A percentile compares a stretch with the other conserved stretches of the same genome.
phyloP scores from a whole-genome alignment of 805 yeast genomes.

The Saccharomycopsis sp. region DNA sequence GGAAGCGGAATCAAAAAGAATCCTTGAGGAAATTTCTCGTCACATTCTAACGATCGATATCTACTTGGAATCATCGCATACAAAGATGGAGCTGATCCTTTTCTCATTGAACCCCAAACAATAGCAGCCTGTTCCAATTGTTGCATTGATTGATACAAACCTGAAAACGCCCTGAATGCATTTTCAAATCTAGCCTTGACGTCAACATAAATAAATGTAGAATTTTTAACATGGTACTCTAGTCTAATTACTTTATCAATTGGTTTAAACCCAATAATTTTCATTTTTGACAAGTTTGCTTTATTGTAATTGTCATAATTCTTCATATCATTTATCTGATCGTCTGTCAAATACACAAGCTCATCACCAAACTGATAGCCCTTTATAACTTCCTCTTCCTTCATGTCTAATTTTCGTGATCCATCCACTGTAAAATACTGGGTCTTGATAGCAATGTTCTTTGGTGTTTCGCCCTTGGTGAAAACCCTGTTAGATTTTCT shows the following conservation, averaged over 20 bases:
- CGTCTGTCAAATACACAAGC: conserved; percentile 32
- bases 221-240: conserved; percentile 44
- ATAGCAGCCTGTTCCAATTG: conserved; percentile 51
- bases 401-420: conserved; percentile 38
- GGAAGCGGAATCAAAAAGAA: conserved; percentile 66
- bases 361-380: conserved; percentile 44
- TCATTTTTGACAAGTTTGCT: conserved; percentile 33
- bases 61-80: conserved; percentile 55
- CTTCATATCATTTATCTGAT: conserved; percentile 31
- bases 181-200: conserved; percentile 48
- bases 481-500: conserved; percentile 46
- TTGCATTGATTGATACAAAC: conserved; percentile 55
- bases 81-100: conserved; percentile 46
- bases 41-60: conserved; percentile 19
- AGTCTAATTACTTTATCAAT: conserved; percentile 37
- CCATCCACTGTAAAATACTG: conserved; percentile 29
- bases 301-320: conserved; percentile 27
- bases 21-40: conserved; percentile 50
- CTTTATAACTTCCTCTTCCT: conserved; percentile 29
- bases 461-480: conserved; percentile 44
- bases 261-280: conserved; percentile 61
- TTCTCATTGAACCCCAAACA: conserved; percentile 61
- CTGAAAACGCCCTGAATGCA: conserved; percentile 59
- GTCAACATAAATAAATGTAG: conserved; percentile 64
- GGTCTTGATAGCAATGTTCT: conserved; percentile 44